Percentiles rank a stretch among this genome's conserved stretches.
These are phyloP conservation scores for Dictyostelium discoideum DNA, from an alignment of 78 protist species.

Conservation along the genomic window dicty_2.7 NC_007091.3:2310501-2311000, in stretches of 20 bases:
- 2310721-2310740: constrained; percentile 21
- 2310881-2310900: neutral
- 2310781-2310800: neutral
- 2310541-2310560: neutral
- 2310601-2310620: constrained; percentile 36
- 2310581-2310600: neutral
- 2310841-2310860: constrained; percentile 45
- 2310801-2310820: neutral
- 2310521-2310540: neutral
- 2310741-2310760: neutral
- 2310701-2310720: neutral
- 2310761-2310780: constrained; percentile 1
- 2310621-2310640: constrained; percentile 12
- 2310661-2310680: neutral
- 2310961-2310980: neutral
- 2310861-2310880: neutral
- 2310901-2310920: neutral
- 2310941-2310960: neutral
- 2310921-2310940: neutral
- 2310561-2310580: too few relatives aligned
- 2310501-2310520: neutral
- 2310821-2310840: constrained; percentile 48
- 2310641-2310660: neutral
- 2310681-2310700: constrained; percentile 1
- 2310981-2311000: constrained; percentile 40